Conservation (phyloP, 129 eudicot genomes). For the Artemisia annua region DNA sequence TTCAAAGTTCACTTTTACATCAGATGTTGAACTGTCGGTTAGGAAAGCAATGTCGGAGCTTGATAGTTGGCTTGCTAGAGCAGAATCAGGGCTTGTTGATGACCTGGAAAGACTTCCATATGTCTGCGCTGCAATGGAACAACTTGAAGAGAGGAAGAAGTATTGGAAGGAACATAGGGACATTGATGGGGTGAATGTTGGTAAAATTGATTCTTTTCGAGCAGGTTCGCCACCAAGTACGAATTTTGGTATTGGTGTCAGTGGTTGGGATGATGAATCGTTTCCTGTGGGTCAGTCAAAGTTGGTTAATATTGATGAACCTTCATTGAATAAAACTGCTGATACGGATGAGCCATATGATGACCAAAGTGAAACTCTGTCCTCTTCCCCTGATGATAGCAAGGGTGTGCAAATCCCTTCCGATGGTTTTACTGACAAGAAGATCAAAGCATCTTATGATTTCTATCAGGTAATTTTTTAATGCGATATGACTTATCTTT, state of each 20-base stretch:
- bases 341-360: slow-evolving; percentile 44
- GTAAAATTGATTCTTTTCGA: slow-evolving; percentile 20
- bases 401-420: slow-evolving; percentile 35
- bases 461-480: slow-evolving; percentile 74
- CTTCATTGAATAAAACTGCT: slow-evolving; percentile 37
- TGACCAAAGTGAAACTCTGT: slow-evolving; percentile 40
- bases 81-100: slow-evolving; percentile 93
- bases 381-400: slow-evolving; percentile 54
- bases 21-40: slow-evolving; percentile 79
- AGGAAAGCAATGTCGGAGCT: slow-evolving; percentile 81
- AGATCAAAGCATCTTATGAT: slow-evolving; percentile 59
- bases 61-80: slow-evolving; percentile 91
- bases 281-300: slow-evolving; percentile 20
- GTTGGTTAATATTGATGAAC: slow-evolving; percentile 30
- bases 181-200: slow-evolving; percentile 23
- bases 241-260: slow-evolving; percentile 23
- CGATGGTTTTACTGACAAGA: slow-evolving; percentile 36
- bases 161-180: slow-evolving; percentile 64
- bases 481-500: background rate
- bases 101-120: slow-evolving; percentile 91
- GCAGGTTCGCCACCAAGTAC: slow-evolving; percentile 42
- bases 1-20: slow-evolving; percentile 82
- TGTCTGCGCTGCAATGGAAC: slow-evolving; percentile 96
- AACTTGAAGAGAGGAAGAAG: slow-evolving; percentile 63
- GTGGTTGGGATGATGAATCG: slow-evolving; percentile 28